These are phyloP conservation scores for Suhomyces vadensis DNA, from an alignment of 805 yeast species.

Conservation along the genomic window DNA sequence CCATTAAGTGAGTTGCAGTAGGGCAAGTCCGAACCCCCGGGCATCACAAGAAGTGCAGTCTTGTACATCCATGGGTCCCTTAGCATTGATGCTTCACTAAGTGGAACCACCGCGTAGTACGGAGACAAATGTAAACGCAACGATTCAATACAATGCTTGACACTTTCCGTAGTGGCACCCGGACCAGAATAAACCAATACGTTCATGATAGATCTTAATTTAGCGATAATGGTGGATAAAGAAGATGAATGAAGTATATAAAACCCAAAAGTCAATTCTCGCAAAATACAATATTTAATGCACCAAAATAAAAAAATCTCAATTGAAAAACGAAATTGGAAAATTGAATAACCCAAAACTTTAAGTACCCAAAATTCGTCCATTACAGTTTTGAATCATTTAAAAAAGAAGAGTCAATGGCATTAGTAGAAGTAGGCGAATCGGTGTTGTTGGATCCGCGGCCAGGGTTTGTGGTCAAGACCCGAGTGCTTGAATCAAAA, in stretches of 20 bases:
- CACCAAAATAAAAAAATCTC: neutral
- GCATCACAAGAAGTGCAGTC: slow-evolving; percentile 78
- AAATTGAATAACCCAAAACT: neutral
- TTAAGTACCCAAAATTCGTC: neutral
- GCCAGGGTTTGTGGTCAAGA: slow-evolving; percentile 75
- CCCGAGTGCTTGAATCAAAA: slow-evolving; percentile 46
- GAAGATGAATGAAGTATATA: neutral
- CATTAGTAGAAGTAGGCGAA: slow-evolving; percentile 12
- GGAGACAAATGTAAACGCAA: slow-evolving; percentile 78
- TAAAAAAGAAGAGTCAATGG: slow-evolving; percentile 7
- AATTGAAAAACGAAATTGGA: no score
- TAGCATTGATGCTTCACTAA: slow-evolving; percentile 59
- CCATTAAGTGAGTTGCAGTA: slow-evolving; percentile 75
- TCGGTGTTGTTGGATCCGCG: slow-evolving; percentile 45
- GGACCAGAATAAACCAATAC: slow-evolving; percentile 45
- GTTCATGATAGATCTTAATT: slow-evolving; percentile 24
- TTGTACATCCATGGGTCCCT: slow-evolving; percentile 88
- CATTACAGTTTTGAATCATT: neutral
- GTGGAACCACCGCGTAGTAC: slow-evolving; percentile 78
- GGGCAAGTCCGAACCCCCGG: slow-evolving; percentile 97
- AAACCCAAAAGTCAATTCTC: slow-evolving; percentile 1
- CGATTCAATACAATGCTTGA: slow-evolving; percentile 78
- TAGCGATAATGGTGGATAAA: neutral
- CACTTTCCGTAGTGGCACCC: slow-evolving; percentile 87
- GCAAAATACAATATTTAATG: neutral